phyloP scores from a whole-genome alignment of 1,284 basidiomycete species.

The Apiotrichum brassicae region DNA sequence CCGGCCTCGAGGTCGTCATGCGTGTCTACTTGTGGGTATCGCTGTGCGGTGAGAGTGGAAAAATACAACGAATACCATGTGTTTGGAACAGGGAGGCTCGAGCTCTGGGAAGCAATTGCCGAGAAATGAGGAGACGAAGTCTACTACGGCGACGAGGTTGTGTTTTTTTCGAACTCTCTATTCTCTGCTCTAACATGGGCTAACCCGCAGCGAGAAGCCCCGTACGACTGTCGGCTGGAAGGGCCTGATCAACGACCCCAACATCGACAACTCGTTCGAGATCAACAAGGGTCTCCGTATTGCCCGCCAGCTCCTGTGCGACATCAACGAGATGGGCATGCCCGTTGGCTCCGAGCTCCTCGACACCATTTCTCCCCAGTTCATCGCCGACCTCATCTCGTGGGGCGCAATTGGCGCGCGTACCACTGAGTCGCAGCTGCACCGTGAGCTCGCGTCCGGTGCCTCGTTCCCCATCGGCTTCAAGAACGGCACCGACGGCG shows the following conservation, averaged over 20 bases:
- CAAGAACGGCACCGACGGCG: slow-evolving; percentile 98
- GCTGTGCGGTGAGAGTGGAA: too few relatives aligned
- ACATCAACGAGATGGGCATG: slow-evolving; percentile 76
- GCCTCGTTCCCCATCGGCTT: slow-evolving; percentile 58
- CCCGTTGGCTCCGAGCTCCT: slow-evolving; percentile 85
- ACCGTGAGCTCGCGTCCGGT: slow-evolving; percentile 56
- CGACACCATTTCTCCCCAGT: slow-evolving; percentile 63
- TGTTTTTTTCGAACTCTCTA: too few relatives aligned
- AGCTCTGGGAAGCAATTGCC: too few relatives aligned
- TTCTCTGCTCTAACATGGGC: too few relatives aligned
- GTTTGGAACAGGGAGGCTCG: too few relatives aligned
- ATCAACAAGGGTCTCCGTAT: slow-evolving; percentile 96
- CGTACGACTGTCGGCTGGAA: slow-evolving; percentile 84
- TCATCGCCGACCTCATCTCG: slow-evolving; percentile 88
- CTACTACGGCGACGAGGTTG: too few relatives aligned
- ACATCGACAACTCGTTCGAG: slow-evolving; percentile 50
- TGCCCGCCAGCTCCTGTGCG: slow-evolving; percentile 79
- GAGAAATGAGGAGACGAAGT: too few relatives aligned
- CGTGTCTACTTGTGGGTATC: slow-evolving; percentile 71
- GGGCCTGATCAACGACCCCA: slow-evolving; percentile 76
- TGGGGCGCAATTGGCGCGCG: slow-evolving; percentile 98
- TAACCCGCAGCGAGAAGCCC: slow-evolving; percentile 45
- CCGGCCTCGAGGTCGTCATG: slow-evolving; percentile 84
- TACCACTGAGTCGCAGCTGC: slow-evolving; percentile 94
- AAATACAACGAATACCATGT: too few relatives aligned